Evolutionary conservation across 179 eudicot genomes (phyloP).

Genomic region (Dionaea muscipula): DNA sequence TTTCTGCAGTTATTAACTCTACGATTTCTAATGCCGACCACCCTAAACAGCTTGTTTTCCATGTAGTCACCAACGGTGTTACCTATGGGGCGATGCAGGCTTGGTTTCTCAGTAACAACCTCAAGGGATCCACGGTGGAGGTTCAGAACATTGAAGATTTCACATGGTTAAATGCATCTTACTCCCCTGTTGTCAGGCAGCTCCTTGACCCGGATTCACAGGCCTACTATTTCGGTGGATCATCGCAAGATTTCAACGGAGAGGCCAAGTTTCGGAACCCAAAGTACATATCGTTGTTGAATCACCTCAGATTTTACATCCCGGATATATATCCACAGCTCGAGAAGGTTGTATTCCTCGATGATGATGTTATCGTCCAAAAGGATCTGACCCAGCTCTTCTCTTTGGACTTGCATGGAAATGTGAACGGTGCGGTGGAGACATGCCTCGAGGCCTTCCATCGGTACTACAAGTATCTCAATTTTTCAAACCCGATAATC

Average conservation of each 20-base stretch:
- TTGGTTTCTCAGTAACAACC: conserved; percentile 55
- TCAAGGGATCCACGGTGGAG: conserved; percentile 52
- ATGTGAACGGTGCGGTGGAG: conserved; percentile 79
- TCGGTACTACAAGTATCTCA: conserved; percentile 58
- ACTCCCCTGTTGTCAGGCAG: conserved; percentile 50
- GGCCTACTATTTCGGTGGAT: conserved; percentile 39
- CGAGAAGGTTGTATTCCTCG: conserved; percentile 65
- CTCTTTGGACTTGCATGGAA: conserved; percentile 64
- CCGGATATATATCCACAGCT: conserved; percentile 60
- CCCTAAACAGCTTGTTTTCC: conserved; percentile 73
- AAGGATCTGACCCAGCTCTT: conserved; percentile 64
- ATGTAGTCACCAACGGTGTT: conserved; percentile 53
- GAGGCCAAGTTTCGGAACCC: conserved; percentile 52
- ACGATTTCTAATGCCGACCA: conserved; percentile 60
- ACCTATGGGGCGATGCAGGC: conserved; percentile 61
- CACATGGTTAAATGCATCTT: conserved; percentile 59
- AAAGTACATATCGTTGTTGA: conserved; percentile 44
- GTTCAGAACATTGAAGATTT: conserved; percentile 51
- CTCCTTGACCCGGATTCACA: conserved; percentile 25
- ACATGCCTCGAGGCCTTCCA: conserved; percentile 75
- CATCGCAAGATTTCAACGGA: conserved; percentile 26
- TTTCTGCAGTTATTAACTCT: conserved; percentile 64
- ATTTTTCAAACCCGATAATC: conserved; percentile 54
- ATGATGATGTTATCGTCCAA: conserved; percentile 58
- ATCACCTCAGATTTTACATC: conserved; percentile 65